Percentiles rank a stretch among this genome's conserved stretches.
These are phyloP conservation scores for Penicillium salamii DNA, from an alignment of 495 filamentous ascomycete genomes.

Conservation along the genomic window DNA sequence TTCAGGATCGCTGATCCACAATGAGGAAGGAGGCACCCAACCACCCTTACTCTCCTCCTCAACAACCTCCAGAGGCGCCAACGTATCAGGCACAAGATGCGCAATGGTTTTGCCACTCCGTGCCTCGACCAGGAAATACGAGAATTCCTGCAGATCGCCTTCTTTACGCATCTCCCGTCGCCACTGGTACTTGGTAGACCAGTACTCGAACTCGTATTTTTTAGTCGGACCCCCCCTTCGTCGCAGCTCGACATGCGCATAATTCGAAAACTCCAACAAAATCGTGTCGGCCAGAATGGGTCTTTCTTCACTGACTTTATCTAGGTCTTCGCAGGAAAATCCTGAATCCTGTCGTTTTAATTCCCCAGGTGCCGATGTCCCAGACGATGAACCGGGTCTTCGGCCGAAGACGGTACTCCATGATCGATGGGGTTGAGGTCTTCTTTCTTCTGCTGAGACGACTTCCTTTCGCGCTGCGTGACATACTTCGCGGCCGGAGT, in stretches of 20 bases:
- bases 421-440: slow-evolving; percentile 63
- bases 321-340: slow-evolving; percentile 43
- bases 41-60: slow-evolving; percentile 79
- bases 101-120: slow-evolving; percentile 65
- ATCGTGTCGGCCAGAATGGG: slow-evolving; percentile 62
- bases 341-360: slow-evolving; percentile 56
- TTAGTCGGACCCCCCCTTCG: slow-evolving; percentile 70
- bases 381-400: slow-evolving; percentile 50
- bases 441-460: slow-evolving; percentile 45
- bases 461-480: slow-evolving; percentile 73
- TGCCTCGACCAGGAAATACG: slow-evolving; percentile 74
- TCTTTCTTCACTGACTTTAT: slow-evolving; percentile 13
- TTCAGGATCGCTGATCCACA: slow-evolving; percentile 78
- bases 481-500: slow-evolving; percentile 91
- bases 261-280: slow-evolving; percentile 94
- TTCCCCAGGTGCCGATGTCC: slow-evolving; percentile 16
- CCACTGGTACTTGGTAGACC: slow-evolving; percentile 86
- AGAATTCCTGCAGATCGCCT: slow-evolving; percentile 57
- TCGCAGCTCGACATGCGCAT: slow-evolving; percentile 84
- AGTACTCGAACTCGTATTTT: slow-evolving; percentile 89
- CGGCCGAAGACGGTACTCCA: slow-evolving; percentile 73
- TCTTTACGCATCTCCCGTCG: slow-evolving; percentile 65
- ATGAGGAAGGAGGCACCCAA: slow-evolving; percentile 85
- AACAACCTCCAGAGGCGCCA: slow-evolving; percentile 64
- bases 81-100: slow-evolving; percentile 77